Percentiles rank a stretch among this genome's conserved stretches.
These are phyloP conservation scores for Symbiodinium pilosum DNA, from an alignment of 73 alveolate species.

Conservation along the genomic window DNA sequence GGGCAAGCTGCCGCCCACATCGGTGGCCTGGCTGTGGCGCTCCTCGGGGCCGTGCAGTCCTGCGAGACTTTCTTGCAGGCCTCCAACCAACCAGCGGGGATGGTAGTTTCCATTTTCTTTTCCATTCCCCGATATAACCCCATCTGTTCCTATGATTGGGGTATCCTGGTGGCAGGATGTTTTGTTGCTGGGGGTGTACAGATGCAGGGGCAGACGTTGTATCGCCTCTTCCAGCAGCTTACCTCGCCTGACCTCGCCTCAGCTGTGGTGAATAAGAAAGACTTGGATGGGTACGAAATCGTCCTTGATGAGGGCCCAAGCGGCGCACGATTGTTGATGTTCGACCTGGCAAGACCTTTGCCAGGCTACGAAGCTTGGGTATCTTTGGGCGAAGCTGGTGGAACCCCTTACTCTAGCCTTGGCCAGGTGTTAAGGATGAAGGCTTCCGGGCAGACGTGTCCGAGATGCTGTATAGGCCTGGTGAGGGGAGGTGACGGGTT, in stretches of 20 bases:
- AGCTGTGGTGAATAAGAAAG: neutral
- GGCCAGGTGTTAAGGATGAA: conserved; percentile 34
- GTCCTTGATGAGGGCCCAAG: neutral
- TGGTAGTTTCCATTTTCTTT: no score
- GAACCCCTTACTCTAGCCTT: neutral
- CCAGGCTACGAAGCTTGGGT: neutral
- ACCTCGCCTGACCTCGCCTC: neutral
- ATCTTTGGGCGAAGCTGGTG: neutral
- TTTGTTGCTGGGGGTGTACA: neutral
- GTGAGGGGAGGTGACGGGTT: no score
- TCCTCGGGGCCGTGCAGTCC: conserved; percentile 22
- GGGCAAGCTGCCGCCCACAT: neutral
- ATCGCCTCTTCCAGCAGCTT: neutral
- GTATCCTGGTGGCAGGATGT: neutral
- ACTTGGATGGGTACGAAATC: no score
- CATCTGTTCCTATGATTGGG: neutral
- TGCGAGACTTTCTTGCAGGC: conserved; percentile 64
- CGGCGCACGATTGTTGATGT: neutral
- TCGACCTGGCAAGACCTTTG: neutral
- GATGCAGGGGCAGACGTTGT: neutral
- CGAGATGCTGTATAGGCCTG: conserved; percentile 43
- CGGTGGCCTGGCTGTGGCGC: conserved; percentile 57
- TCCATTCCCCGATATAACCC: neutral
- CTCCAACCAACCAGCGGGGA: no score
- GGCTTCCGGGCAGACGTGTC: conserved; percentile 52